phyloP scores from a whole-genome alignment of 129 eudicot genomes.

The Tagetes erecta region DNA sequence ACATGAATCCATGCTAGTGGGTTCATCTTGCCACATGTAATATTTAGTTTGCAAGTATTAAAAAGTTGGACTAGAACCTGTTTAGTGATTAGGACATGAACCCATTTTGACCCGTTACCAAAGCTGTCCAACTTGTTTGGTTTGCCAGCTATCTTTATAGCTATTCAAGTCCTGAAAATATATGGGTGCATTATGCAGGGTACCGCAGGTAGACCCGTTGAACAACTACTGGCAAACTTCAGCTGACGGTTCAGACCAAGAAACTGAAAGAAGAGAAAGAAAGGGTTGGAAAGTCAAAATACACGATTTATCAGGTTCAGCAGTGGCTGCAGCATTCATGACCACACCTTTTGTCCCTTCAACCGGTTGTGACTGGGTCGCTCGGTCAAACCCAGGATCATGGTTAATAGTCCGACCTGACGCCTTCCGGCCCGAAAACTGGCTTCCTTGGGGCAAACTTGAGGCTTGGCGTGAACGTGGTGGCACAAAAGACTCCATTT shows the following conservation, averaged over 20 bases:
- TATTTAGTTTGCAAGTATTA: neutral
- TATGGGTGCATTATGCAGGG: conserved; percentile 41
- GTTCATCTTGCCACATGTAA: no score
- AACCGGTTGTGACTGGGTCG: conserved; percentile 90
- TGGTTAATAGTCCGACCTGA: conserved; percentile 87
- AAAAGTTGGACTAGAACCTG: neutral
- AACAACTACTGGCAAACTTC: conserved; percentile 63
- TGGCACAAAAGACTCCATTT: conserved; percentile 62
- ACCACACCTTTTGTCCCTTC: conserved; percentile 93
- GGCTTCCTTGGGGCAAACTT: conserved; percentile 96
- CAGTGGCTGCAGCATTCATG: conserved; percentile 92
- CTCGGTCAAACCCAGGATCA: conserved; percentile 86
- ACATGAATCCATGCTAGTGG: no score
- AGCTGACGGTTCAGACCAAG: conserved; percentile 58
- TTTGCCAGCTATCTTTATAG: neutral
- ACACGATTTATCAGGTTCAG: conserved; percentile 90
- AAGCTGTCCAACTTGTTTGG: neutral
- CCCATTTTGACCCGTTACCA: neutral
- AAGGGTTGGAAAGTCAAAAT: conserved; percentile 92
- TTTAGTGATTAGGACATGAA: neutral
- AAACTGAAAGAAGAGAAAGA: conserved; percentile 68
- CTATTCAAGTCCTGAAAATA: conserved; percentile 3
- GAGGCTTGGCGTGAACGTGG: conserved; percentile 97
- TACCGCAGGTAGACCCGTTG: conserved; percentile 63
- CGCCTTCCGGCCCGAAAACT: conserved; percentile 62